Evolutionary conservation across 768 basidiomycete genomes (phyloP).

Genomic region (Macrolepiota fuliginosa): DNA sequence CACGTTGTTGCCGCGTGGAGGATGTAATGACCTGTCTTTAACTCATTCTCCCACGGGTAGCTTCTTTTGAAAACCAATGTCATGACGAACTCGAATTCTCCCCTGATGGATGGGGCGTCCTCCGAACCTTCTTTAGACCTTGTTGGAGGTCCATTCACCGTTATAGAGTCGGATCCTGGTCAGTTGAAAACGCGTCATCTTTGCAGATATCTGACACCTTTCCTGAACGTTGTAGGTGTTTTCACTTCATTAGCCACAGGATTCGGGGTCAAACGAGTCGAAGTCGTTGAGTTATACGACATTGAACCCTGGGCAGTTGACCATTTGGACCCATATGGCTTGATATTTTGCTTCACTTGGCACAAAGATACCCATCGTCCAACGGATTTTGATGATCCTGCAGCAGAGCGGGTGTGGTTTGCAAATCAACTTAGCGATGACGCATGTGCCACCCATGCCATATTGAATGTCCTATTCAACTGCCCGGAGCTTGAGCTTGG

Average conservation of each 20-base stretch:
- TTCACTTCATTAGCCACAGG: conserved; percentile 56
- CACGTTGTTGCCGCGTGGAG: too few relatives aligned
- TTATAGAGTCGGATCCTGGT: conserved; percentile 58
- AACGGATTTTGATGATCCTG: conserved; percentile 49
- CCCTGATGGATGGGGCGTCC: neutral
- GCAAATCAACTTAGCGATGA: conserved; percentile 68
- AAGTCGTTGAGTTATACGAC: conserved; percentile 59
- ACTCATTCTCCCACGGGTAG: neutral
- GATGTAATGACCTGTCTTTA: too few relatives aligned
- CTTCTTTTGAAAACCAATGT: neutral
- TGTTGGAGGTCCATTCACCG: conserved; percentile 61
- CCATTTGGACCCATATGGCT: conserved; percentile 54
- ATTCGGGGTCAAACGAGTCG: conserved; percentile 50
- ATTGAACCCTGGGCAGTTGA: conserved; percentile 65
- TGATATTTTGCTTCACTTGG: conserved; percentile 66
- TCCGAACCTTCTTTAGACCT: conserved; percentile 34
- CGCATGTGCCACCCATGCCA: conserved; percentile 61
- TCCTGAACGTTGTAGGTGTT: conserved; percentile 35
- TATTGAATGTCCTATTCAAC: conserved; percentile 60
- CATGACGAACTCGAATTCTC: neutral
- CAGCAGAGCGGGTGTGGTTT: conserved; percentile 60
- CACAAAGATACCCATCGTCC: conserved; percentile 44
- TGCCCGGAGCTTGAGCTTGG: conserved; percentile 51
- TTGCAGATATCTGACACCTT: neutral
- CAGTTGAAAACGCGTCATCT: conserved; percentile 7